phyloP scores from a whole-genome alignment of 352 stramenopile species.

The Phytophthora foliorum region DNA sequence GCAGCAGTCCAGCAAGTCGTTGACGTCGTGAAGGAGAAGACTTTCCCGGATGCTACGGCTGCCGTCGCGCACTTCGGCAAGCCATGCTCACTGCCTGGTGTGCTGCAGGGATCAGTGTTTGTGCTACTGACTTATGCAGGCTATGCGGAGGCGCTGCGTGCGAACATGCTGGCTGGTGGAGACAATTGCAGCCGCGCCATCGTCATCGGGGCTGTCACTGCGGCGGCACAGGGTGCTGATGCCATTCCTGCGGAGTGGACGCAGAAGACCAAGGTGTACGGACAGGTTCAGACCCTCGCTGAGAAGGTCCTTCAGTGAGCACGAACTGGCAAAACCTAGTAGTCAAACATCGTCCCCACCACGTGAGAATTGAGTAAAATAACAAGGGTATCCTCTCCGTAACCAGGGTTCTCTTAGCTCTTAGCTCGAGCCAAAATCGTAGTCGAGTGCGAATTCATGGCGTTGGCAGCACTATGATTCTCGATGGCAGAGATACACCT shows the following conservation, averaged over 20 bases:
- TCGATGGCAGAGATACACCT: no score
- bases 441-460: no score
- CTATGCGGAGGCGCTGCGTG: constrained; percentile 59
- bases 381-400: no score
- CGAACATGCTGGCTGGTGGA: constrained; percentile 67
- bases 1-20: constrained; percentile 54
- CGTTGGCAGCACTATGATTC: no score
- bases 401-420: no score
- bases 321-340: no score
- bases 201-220: constrained; percentile 62
- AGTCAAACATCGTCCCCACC: no score
- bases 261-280: constrained; percentile 58
- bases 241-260: constrained; percentile 57
- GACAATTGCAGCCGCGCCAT: constrained; percentile 83
- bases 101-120: constrained; percentile 67
- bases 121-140: constrained; percentile 57
- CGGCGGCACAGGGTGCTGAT: constrained; percentile 43
- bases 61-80: constrained; percentile 69
- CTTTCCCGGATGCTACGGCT: constrained; percentile 51
- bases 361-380: no score
- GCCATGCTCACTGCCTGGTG: constrained; percentile 62
- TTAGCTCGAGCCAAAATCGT: no score
- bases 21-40: constrained; percentile 52
- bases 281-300: constrained; percentile 45
- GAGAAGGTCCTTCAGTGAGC: constrained; percentile 52